Percentiles rank a stretch among this genome's conserved stretches.
Conservation (phyloP, 2,329 filamentous ascomycete species). For the Cercospora nicotianae region DNA sequence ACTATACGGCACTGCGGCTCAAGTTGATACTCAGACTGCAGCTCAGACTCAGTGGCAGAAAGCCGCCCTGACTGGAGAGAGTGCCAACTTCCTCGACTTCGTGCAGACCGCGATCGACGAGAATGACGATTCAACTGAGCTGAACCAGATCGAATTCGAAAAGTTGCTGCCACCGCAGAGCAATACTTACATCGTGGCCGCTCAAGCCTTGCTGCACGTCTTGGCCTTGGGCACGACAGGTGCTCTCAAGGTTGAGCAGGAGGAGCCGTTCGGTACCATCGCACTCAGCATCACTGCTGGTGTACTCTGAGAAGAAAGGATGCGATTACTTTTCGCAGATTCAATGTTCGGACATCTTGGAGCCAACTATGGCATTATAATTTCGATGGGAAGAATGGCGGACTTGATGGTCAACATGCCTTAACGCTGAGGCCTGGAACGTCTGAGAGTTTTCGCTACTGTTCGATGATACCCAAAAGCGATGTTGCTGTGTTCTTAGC, state of each 20-base stretch:
- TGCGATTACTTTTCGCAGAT: not conserved
- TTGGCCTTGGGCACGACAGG: conserved; percentile 60
- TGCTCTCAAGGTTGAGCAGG: conserved; percentile 56
- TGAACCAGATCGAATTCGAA: conserved; percentile 62
- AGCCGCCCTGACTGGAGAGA: conserved; percentile 58
- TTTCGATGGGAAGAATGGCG: not conserved
- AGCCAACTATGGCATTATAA: not conserved
- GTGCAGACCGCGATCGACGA: conserved; percentile 50
- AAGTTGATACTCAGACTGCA: conserved; percentile 53
- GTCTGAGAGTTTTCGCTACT: not conserved
- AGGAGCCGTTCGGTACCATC: conserved; percentile 42
- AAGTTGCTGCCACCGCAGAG: conserved; percentile 62
- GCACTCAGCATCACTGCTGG: conserved; percentile 17
- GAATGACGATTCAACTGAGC: conserved; percentile 23
- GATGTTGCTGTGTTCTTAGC: not conserved
- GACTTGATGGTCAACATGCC: not conserved
- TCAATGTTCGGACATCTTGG: conserved; percentile 5
- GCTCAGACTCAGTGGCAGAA: conserved; percentile 51
- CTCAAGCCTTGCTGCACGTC: conserved; percentile 74
- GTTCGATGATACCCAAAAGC: not conserved
- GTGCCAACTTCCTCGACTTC: conserved; percentile 63
- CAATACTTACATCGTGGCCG: conserved; percentile 61
- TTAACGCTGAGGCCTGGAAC: not conserved
- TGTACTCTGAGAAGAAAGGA: not conserved
- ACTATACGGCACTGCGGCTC: conserved; percentile 46